These are phyloP conservation scores for Afroboletus lepidellus DNA, from an alignment of 1,284 basidiomycete species.

Conservation along the genomic window DNA sequence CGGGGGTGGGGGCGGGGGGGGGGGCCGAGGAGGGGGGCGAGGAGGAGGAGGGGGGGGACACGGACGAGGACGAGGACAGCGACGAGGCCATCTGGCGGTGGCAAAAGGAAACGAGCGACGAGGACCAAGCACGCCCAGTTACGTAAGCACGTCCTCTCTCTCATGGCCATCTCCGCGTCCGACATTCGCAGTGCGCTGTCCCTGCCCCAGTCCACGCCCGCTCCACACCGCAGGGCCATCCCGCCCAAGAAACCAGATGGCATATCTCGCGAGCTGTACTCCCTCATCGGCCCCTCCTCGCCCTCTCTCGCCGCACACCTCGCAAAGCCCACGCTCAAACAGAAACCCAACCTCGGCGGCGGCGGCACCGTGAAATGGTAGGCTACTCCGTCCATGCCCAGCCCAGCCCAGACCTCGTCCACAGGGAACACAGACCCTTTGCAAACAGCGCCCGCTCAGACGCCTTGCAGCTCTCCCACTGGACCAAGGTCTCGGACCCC, in stretches of 20 bases:
- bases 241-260: conserved; percentile 74
- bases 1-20: background rate
- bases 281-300: conserved; percentile 89
- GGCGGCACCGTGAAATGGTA: conserved; percentile 67
- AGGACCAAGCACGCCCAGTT: background rate
- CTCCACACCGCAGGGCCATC: background rate
- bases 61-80: background rate
- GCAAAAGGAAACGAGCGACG: background rate
- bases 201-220: conserved; percentile 35
- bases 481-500: conserved; percentile 63
- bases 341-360: conserved; percentile 72
- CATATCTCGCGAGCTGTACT: conserved; percentile 90
- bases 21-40: background rate
- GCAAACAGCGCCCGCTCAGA: conserved; percentile 65
- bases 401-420: background rate
- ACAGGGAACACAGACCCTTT: conserved; percentile 76
- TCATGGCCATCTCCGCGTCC: conserved; percentile 67
- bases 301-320: conserved; percentile 77
- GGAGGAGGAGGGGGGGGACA: background rate
- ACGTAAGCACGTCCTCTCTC: conserved; percentile 7
- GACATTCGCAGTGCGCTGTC: conserved; percentile 82
- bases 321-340: conserved; percentile 82
- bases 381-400: background rate
- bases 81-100: background rate
- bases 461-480: conserved; percentile 60